Evolutionary conservation across 169 alveolate species (phyloP), one percentile per base, ranked within the genome.

Genomic region (Neospora caninum): DNA sequence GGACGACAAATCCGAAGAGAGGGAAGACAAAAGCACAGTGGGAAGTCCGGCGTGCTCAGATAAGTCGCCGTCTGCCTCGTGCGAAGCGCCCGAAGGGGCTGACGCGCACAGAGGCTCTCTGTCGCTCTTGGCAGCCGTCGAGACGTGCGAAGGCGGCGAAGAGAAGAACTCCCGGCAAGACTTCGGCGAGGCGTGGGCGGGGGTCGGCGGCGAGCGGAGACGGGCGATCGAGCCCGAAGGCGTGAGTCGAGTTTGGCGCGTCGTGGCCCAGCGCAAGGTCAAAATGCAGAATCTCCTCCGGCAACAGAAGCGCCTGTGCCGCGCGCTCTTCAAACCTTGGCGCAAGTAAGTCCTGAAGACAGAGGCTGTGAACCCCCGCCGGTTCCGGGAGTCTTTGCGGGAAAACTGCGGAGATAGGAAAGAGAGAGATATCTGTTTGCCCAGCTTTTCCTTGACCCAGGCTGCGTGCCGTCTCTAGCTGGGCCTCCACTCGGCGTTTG

Each of bases 281-380:
- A 43, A 82, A 45, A 73, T 92, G 41, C 78, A 64, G 0, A 41
- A 49, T 34, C 88, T 92, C n/a, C 80, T 92, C 87, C 92, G 92
- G 27, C 95, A 86, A 82, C 92, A 92, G 49, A 54, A 42, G 64
- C 54, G 88, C 53, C 69, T 92, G 36, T 84, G 95, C 80, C 64
- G 38, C 54, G 88, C 88, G 0, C 69, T 92, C 53, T 84, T 82
- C 80, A 92, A 67, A 70, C 41, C 88, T 31, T 92, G 95, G 95
- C 82, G 95, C 78, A 41, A 88, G 95, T 49, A 13, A 49, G 58
- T 49, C 22, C 22, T 13, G 58, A 49, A 13, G 13, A 13, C 58
- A 4, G 58, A 49, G 58, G n/a, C n/a, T n/a, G n/a, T n/a, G n/a
- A n/a, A n/a, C 22, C 13, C 13, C 58, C 4, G 58, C 58, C 13